Percentiles rank a stretch among this genome's conserved stretches.
These are phyloP conservation scores for rapeseed (Brassica napus) DNA, from an alignment of 345 rosid genomes.

Conservation along the genomic window DNA sequence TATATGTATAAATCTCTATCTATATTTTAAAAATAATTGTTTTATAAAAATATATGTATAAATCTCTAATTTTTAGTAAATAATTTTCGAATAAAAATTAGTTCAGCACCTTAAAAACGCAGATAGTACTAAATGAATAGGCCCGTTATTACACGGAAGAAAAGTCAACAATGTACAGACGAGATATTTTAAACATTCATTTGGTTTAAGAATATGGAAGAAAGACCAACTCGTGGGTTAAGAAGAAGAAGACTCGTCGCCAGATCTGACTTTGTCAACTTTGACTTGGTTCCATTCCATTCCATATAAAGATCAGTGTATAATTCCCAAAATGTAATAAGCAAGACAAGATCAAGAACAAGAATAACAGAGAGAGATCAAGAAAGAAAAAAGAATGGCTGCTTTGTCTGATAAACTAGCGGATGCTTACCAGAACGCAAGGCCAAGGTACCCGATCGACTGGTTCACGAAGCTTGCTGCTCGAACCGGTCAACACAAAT, in stretches of 20 bases:
- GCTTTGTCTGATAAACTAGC: slow-evolving; percentile 64
- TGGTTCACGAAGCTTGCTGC: slow-evolving; percentile 61
- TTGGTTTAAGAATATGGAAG: not conserved
- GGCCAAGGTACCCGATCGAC: slow-evolving; percentile 55
- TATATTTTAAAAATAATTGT: no score
- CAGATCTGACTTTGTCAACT: slow-evolving; percentile 21
- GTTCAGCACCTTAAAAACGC: no score
- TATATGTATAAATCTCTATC: no score
- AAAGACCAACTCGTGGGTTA: not conserved
- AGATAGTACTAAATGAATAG: no score
- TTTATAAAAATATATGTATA: no score
- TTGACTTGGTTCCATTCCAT: slow-evolving; percentile 20
- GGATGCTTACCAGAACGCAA: slow-evolving; percentile 51
- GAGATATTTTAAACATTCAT: not conserved
- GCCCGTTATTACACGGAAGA: not conserved
- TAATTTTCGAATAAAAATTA: no score
- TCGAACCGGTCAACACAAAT: slow-evolving; percentile 48
- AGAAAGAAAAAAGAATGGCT: slow-evolving; percentile 37
- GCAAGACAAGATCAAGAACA: slow-evolving; percentile 8
- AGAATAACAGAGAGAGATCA: not conserved
- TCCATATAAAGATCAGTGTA: slow-evolving; percentile 12
- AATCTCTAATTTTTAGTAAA: no score
- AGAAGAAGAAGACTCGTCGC: slow-evolving; percentile 25
- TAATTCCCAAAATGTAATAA: not conserved
- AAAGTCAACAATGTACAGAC: slow-evolving; percentile 13